A percentile compares a stretch with the other conserved stretches of the same genome.
Evolutionary conservation across 345 rosid genomes (phyloP).

Genomic region (Bruguiera sexangula): DNA sequence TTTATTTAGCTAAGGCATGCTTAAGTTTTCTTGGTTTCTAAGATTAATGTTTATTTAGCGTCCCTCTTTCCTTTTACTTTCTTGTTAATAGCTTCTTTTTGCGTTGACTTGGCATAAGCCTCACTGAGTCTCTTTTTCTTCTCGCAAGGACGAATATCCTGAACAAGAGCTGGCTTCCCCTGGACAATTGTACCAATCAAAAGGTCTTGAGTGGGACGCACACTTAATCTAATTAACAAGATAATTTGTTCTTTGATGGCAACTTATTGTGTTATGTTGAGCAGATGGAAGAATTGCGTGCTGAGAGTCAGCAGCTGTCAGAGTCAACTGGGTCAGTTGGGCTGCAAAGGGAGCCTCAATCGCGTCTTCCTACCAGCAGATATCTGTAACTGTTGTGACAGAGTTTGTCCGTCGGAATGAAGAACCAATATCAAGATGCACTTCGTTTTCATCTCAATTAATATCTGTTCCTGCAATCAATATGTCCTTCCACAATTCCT

Average conservation of each 20-base stretch:
- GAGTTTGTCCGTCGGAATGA: slow-evolving; percentile 96
- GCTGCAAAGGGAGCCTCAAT: slow-evolving; percentile 79
- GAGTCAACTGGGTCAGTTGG: slow-evolving; percentile 89
- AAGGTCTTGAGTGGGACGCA: slow-evolving; percentile 45
- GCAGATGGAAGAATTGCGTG: slow-evolving; percentile 89
- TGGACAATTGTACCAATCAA: slow-evolving; percentile 77
- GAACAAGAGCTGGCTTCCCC: slow-evolving; percentile 91
- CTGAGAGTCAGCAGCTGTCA: slow-evolving; percentile 64
- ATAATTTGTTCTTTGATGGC: background rate
- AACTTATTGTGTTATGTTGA: slow-evolving; percentile 12
- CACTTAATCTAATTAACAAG: slow-evolving; percentile 6
- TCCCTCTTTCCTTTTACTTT: background rate
- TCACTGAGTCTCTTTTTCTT: slow-evolving; percentile 84
- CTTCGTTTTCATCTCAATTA: slow-evolving; percentile 83
- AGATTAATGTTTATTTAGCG: too few relatives aligned
- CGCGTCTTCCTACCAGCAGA: slow-evolving; percentile 75
- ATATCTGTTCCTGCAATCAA: slow-evolving; percentile 16
- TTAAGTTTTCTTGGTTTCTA: too few relatives aligned
- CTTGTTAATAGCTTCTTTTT: background rate
- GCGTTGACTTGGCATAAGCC: slow-evolving; percentile 45
- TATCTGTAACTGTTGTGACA: slow-evolving; percentile 92
- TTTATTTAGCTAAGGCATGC: too few relatives aligned
- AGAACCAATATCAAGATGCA: slow-evolving; percentile 94
- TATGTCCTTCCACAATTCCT: background rate
- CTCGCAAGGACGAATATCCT: slow-evolving; percentile 92